Percentiles rank a stretch among this genome's conserved stretches.
These are phyloP conservation scores for Crithidia fasciculata DNA, from an alignment of 208 protist genomes.

Conservation along the genomic window DNA sequence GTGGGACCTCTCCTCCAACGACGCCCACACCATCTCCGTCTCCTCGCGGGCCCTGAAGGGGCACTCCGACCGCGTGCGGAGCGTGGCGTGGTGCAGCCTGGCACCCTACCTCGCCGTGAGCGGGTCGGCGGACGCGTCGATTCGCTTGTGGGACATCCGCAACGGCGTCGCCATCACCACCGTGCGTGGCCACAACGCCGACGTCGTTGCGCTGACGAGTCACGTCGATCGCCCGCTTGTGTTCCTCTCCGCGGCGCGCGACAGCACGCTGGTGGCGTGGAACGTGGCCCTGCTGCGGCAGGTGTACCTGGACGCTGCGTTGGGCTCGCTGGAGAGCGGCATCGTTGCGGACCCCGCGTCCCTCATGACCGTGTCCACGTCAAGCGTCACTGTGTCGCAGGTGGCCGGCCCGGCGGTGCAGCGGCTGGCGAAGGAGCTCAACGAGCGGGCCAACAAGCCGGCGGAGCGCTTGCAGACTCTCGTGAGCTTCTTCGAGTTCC, in stretches of 20 bases:
- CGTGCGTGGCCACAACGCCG: slow-evolving; percentile 86
- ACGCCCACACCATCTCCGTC: slow-evolving; percentile 72
- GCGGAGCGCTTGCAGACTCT: slow-evolving; percentile 67
- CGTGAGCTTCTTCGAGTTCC: slow-evolving; percentile 81
- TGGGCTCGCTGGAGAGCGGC: slow-evolving; percentile 65
- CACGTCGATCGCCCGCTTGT: slow-evolving; percentile 91
- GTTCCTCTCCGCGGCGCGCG: slow-evolving; percentile 87
- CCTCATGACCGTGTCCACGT: slow-evolving; percentile 51
- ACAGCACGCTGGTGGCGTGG: slow-evolving; percentile 92
- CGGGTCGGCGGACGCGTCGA: slow-evolving; percentile 77
- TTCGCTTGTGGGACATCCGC: slow-evolving; percentile 92
- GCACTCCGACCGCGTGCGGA: slow-evolving; percentile 75
- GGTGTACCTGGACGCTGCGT: slow-evolving; percentile 69
- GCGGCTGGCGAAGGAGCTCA: slow-evolving; percentile 62
- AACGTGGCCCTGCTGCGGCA: slow-evolving; percentile 69
- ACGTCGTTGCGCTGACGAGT: slow-evolving; percentile 77
- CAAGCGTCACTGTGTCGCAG: slow-evolving; percentile 40
- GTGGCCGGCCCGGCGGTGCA: slow-evolving; percentile 60
- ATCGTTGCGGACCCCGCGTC: slow-evolving; percentile 58
- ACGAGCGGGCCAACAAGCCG: slow-evolving; percentile 44
- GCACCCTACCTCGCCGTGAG: slow-evolving; percentile 87
- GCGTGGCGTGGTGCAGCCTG: slow-evolving; percentile 83
- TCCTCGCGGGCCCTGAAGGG: slow-evolving; percentile 72
- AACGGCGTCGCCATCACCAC: slow-evolving; percentile 62
- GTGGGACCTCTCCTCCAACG: slow-evolving; percentile 83